Evolutionary conservation across 164 flowering plant species (phyloP).

Genomic region (Tetrastigma voinierianum): DNA sequence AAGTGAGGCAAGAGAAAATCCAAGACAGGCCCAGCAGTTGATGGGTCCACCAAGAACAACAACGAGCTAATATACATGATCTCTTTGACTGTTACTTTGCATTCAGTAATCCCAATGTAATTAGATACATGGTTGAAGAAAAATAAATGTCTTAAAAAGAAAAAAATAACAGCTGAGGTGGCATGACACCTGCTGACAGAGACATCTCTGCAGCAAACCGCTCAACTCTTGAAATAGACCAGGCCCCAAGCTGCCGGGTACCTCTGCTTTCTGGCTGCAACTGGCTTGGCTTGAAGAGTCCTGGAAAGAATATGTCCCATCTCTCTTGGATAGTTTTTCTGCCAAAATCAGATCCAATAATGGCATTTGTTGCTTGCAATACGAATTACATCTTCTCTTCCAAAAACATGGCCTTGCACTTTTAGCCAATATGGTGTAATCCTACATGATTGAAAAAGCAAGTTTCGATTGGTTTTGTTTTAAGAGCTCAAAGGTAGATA

Average conservation of each 20-base stretch:
- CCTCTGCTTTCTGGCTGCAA: slow-evolving; percentile 75
- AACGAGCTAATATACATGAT: slow-evolving; percentile 61
- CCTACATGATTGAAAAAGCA: slow-evolving; percentile 37
- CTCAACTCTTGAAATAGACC: slow-evolving; percentile 76
- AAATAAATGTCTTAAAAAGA: background rate
- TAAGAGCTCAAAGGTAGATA: background rate
- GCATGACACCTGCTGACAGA: slow-evolving; percentile 70
- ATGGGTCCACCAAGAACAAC: slow-evolving; percentile 70
- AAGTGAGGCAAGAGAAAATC: slow-evolving; percentile 83
- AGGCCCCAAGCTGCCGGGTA: slow-evolving; percentile 24
- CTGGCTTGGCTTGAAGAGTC: slow-evolving; percentile 94
- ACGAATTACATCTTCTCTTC: slow-evolving; percentile 71
- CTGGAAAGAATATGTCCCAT: slow-evolving; percentile 45
- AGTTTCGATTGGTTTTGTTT: background rate
- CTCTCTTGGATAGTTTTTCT: slow-evolving; percentile 44
- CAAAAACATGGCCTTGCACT: slow-evolving; percentile 86
- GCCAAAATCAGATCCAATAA: slow-evolving; percentile 60
- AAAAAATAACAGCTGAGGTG: background rate
- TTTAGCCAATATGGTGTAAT: slow-evolving; percentile 69
- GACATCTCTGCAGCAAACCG: slow-evolving; percentile 82
- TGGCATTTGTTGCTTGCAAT: slow-evolving; percentile 63
- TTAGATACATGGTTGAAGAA: slow-evolving; percentile 2
- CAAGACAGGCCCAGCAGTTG: slow-evolving; percentile 41
- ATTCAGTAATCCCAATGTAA: slow-evolving; percentile 15
- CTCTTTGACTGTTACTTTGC: slow-evolving; percentile 75